Base-by-base conservation (phyloP, 148 eudicot genomes). In the Amaranthus cruentus region DNA sequence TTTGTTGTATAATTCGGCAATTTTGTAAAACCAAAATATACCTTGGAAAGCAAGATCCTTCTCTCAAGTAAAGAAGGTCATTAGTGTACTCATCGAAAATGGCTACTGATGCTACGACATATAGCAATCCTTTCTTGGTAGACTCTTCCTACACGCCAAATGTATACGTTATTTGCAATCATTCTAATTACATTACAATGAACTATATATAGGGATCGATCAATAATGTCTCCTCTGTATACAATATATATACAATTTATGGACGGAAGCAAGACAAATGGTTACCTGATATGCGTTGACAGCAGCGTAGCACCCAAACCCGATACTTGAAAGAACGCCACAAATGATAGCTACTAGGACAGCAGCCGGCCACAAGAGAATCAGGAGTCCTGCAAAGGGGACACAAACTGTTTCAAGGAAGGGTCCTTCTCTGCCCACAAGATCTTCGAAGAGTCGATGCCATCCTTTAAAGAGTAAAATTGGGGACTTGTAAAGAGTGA, bases 21-120 rank as follows among this genome's bases (percentile, higher is more conserved):
- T 60, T 11, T 60, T 28, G 4, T 15, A 47, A 8, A 75, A 63
- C 15, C 51, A 56, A 57, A 78, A 47, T 60, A 70, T 79, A 79
- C 82, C 82, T 79, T 15, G 82, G 82, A 75, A 75, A 75, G 75
- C 82, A 79, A 57, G 82, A 79, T 64, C 82, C 82, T 75, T 79
- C 82, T 79, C 82, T 79, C 75, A 79, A 70, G 70, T 74, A 79
- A n/a, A 79, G 57, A 49, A 79, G 68, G 18, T 79, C 82, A 18
- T 79, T 79, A 13, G 75, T 70, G 72, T 79, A 79, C 71, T 79
- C 82, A 49, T 79, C 82, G 1, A 70, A 79, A 57, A 75, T 49
- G 71, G 82, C 70, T 12, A 79, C 72, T 55, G 82, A 79, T 75
- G 78, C 82, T 63, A 79, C 46, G 72, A 59, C 74, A 63, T 74